These are phyloP conservation scores for Malus hybrid DNA, from an alignment of 331 rosid species.

Conservation along the genomic window DNA sequence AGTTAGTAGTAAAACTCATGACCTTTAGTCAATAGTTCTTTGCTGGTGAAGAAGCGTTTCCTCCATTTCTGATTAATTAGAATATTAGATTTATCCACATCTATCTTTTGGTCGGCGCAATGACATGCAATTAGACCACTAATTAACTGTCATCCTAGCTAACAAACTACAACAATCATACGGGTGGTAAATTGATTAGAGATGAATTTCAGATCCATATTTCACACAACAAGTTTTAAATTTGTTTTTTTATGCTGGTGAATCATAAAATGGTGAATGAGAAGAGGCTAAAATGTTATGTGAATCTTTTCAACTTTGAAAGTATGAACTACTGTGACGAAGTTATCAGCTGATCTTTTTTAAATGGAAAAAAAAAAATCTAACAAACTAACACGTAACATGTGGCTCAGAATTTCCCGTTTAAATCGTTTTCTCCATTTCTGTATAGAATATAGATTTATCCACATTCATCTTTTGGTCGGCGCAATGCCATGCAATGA, in stretches of 20 bases:
- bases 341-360: too few species aligned
- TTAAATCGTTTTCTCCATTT: too few species aligned
- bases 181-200: too few species aligned
- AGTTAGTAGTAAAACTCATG: not conserved
- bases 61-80: not conserved
- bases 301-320: too few species aligned
- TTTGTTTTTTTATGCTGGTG: fast-evolving
- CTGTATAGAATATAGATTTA: not conserved
- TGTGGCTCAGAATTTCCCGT: too few species aligned
- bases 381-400: too few species aligned
- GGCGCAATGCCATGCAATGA: not conserved
- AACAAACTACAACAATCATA: too few species aligned
- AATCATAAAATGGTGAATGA: fast-evolving
- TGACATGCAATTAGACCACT: too few species aligned
- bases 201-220: too few species aligned
- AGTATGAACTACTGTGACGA: fast-evolving
- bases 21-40: not conserved
- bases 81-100: not conserved
- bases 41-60: not conserved
- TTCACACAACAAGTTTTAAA: fast-evolving
- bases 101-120: conserved; percentile 1
- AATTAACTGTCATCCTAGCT: too few species aligned
- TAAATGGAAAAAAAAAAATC: too few species aligned
- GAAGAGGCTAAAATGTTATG: fast-evolving
- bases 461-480: conserved; percentile 3